A percentile compares a stretch with the other conserved stretches of the same genome.
These are phyloP conservation scores for Saccharomycopsis schoenii DNA, from an alignment of 805 yeast genomes.

Conservation along the genomic window DNA sequence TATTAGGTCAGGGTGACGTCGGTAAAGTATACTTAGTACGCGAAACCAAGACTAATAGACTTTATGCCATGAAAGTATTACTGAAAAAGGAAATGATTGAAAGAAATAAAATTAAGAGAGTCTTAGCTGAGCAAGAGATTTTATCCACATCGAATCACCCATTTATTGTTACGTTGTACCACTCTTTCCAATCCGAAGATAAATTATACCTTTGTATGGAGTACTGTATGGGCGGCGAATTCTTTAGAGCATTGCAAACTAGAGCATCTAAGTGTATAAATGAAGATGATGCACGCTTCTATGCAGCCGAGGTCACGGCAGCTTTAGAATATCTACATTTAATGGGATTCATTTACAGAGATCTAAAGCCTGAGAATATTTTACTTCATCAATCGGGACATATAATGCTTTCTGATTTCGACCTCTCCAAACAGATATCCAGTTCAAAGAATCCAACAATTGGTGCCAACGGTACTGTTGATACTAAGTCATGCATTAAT, in stretches of 20 bases:
- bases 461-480: constrained; percentile 54
- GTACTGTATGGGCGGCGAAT: constrained; percentile 98
- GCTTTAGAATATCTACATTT: constrained; percentile 92
- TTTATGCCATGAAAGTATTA: constrained; percentile 89
- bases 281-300: constrained; percentile 85
- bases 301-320: constrained; percentile 95
- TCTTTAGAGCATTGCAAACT: constrained; percentile 91
- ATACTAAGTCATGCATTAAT: constrained; percentile 90
- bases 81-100: constrained; percentile 90
- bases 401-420: constrained; percentile 95
- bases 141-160: constrained; percentile 94
- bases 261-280: constrained; percentile 74
- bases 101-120: constrained; percentile 89
- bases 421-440: constrained; percentile 80
- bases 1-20: constrained; percentile 96
- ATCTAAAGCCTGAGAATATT: constrained; percentile 93
- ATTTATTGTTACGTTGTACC: constrained; percentile 90
- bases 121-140: constrained; percentile 93
- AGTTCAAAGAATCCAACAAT: constrained; percentile 69
- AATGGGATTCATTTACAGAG: constrained; percentile 96
- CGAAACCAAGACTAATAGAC: constrained; percentile 61
- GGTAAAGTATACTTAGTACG: constrained; percentile 91
- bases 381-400: constrained; percentile 94
- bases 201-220: constrained; percentile 93
- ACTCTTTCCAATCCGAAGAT: constrained; percentile 92